Percentiles rank a stretch among this genome's conserved stretches.
Evolutionary conservation across 2,329 filamentous ascomycete genomes (phyloP).

Genomic region (Colletotrichum viniferum): DNA sequence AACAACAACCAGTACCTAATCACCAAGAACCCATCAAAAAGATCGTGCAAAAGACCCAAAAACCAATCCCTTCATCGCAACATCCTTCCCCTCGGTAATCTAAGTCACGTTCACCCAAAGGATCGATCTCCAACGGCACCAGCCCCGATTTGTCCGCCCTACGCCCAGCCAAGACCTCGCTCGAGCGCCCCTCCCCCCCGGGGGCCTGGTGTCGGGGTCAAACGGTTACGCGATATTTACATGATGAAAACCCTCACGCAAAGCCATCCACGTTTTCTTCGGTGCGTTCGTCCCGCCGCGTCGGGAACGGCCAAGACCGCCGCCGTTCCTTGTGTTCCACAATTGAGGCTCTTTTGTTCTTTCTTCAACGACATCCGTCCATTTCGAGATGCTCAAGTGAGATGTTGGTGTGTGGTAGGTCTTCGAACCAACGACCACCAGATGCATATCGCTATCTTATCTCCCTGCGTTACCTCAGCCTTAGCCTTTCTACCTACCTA

Average conservation of each 20-base stretch:
- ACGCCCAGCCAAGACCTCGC: conserved; percentile 2
- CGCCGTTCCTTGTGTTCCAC: neutral
- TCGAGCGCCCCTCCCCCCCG: neutral
- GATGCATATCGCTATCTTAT: neutral
- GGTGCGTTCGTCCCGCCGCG: neutral
- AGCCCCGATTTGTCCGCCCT: neutral
- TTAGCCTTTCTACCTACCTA: neutral
- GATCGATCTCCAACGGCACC: neutral
- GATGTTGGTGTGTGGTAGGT: neutral
- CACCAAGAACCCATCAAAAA: neutral
- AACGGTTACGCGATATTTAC: conserved; percentile 20
- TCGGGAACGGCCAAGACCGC: neutral
- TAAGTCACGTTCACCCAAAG: neutral
- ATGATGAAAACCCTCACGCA: conserved; percentile 15
- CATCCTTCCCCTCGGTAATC: neutral
- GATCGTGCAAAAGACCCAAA: neutral
- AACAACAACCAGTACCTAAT: neutral
- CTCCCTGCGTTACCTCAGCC: neutral
- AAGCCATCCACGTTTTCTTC: neutral
- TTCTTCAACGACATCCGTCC: conserved; percentile 1
- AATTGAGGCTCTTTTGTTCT: conserved; percentile 4
- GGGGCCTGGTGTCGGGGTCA: neutral
- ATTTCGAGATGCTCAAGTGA: neutral
- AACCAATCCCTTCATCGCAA: neutral
- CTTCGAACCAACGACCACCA: neutral